phyloP scores from a whole-genome alignment of 2,329 filamentous ascomycete genomes.

The Xylariaceae sp. region DNA sequence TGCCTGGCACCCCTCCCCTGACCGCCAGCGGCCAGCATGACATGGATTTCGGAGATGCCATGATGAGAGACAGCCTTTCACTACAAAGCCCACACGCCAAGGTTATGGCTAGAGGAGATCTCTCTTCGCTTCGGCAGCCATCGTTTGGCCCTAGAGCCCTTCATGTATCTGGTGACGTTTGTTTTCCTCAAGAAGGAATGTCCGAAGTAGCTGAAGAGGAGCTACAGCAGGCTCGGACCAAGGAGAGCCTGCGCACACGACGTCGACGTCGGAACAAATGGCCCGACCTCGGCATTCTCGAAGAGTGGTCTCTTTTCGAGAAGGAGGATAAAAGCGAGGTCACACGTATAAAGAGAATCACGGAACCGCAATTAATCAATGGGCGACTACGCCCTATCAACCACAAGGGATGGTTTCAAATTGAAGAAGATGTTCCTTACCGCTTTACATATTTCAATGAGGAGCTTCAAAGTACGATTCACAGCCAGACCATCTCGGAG shows the following conservation, averaged over 20 bases:
- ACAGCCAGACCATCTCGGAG: slow-evolving; percentile 92
- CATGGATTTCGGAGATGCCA: slow-evolving; percentile 60
- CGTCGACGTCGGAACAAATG: slow-evolving; percentile 66
- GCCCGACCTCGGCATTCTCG: slow-evolving; percentile 78
- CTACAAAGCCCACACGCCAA: slow-evolving; percentile 24
- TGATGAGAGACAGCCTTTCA: slow-evolving; percentile 62
- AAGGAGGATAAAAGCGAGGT: slow-evolving; percentile 82
- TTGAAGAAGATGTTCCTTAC: slow-evolving; percentile 85
- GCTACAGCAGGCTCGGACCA: slow-evolving; percentile 43
- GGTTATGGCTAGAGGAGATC: slow-evolving; percentile 20
- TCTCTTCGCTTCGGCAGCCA: slow-evolving; percentile 29
- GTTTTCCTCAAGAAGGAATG: slow-evolving; percentile 74
- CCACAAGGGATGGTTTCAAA: slow-evolving; percentile 74
- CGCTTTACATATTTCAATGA: slow-evolving; percentile 99
- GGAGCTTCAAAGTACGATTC: slow-evolving; percentile 90
- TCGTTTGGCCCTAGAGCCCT: slow-evolving; percentile 47
- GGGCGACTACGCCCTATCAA: slow-evolving; percentile 78
- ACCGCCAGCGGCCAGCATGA: slow-evolving; percentile 45
- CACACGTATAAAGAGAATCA: slow-evolving; percentile 82
- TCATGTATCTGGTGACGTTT: slow-evolving; percentile 79
- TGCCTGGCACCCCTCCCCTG: slow-evolving; percentile 56
- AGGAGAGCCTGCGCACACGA: slow-evolving; percentile 31
- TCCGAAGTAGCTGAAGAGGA: slow-evolving; percentile 82
- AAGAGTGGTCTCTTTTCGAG: slow-evolving; percentile 86
- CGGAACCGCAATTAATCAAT: slow-evolving; percentile 86